Evolutionary conservation across 208 protist species (phyloP).

Genomic region (Trypanosoma congolense): DNA sequence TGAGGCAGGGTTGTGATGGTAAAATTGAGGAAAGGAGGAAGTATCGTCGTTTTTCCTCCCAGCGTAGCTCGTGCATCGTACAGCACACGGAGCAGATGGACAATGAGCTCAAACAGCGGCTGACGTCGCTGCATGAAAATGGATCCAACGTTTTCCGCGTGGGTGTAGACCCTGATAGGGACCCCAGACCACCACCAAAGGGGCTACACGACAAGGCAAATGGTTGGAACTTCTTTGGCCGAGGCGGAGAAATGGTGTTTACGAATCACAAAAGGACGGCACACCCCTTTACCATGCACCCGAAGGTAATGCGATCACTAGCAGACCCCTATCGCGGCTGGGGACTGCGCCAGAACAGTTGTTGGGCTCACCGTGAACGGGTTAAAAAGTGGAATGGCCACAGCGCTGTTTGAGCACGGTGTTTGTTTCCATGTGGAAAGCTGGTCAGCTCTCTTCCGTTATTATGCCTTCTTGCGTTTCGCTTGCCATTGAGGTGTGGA

Average conservation of each 20-base stretch:
- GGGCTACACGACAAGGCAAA: slow-evolving; percentile 79
- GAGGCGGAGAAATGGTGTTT: slow-evolving; percentile 85
- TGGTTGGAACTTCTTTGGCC: slow-evolving; percentile 81
- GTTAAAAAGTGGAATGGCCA: slow-evolving; percentile 86
- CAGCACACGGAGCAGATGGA: slow-evolving; percentile 53
- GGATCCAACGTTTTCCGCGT: slow-evolving; percentile 27
- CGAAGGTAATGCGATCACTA: slow-evolving; percentile 80
- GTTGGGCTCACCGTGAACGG: slow-evolving; percentile 70
- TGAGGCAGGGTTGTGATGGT: slow-evolving; percentile 1
- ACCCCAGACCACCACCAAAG: slow-evolving; percentile 72
- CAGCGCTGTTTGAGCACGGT: slow-evolving; percentile 47
- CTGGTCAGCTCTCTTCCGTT: too few relatives aligned
- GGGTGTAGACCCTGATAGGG: slow-evolving; percentile 39
- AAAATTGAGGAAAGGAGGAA: background rate
- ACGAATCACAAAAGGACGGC: slow-evolving; percentile 50
- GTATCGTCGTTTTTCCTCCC: slow-evolving; percentile 17
- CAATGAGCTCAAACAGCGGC: slow-evolving; percentile 34
- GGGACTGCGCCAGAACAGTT: slow-evolving; percentile 74
- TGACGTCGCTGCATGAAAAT: slow-evolving; percentile 21
- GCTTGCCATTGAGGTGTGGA: too few relatives aligned
- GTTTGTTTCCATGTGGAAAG: too few relatives aligned
- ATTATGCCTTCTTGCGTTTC: too few relatives aligned
- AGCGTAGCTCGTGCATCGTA: slow-evolving; percentile 19
- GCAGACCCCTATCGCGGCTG: slow-evolving; percentile 78
- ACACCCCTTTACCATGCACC: slow-evolving; percentile 67